Evolutionary conservation across 23 red algal genomes (phyloP), one percentile per base, ranked within the genome.

Genomic region (Agarophyton chilense): DNA sequence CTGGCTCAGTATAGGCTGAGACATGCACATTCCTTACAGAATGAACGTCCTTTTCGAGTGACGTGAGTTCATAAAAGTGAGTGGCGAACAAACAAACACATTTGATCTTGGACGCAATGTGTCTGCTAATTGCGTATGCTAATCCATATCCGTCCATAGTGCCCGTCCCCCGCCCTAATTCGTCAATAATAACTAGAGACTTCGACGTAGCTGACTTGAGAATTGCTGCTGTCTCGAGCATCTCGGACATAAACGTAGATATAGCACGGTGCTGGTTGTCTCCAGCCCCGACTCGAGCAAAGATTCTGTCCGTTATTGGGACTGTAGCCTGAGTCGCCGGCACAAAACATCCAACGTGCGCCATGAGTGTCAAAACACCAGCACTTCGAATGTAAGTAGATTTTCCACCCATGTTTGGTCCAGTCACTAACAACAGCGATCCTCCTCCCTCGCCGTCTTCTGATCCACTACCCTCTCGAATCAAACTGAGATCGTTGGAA

Each of bases 351-450:
- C 96, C 96, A 0, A 92, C 57, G 52, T 98, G 96, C 7, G 96
- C 93, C 92, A 98, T 95, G 17, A 98, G 86, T 19, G 92, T 92
- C 32, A 95, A 80, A 33, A 98, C 88, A 52, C 96, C 96, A 29
- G 93, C 92, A 56, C 67, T 90, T 42, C 96, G 78, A 3, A 98
- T 95, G 80, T 92, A 92, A 4, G 92, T 95, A 35, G 84, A 91
- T 51, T 98, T 98, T 49, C 96, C 96, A 72, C 93, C 93, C 96
- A 95, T 98, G 75, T 98, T 98, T 31, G 96, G 96, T 38, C 96
- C 96, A 17, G 96, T 98, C 24, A 98, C 89, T 16, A 98, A n/a
- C 39, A 92, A 41, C 52, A 98, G 83, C 10, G 85, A 86, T 8
- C 85, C 84, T 32, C 54, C 64, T 81, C 62, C 54, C 41, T 49